Conservation (phyloP, 257 asterid genomes). For the Nicotiana benthamiana region DNA sequence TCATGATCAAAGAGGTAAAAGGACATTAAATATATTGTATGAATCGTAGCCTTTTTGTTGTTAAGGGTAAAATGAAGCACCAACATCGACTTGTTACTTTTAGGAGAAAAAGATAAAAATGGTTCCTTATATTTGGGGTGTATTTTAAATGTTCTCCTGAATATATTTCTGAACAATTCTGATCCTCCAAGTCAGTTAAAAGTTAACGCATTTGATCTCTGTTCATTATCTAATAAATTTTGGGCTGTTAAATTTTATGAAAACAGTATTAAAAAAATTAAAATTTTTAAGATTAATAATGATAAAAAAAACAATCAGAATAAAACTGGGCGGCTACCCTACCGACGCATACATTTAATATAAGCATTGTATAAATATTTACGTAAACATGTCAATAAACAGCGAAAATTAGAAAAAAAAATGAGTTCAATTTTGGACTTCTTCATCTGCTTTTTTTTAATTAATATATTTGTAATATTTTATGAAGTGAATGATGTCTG, state of each 20-base stretch:
- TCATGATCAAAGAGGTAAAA: neutral
- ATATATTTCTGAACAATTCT: neutral
- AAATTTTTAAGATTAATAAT: neutral
- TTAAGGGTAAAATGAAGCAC: neutral
- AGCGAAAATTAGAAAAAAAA: neutral
- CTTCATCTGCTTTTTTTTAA: neutral
- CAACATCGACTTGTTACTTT: neutral
- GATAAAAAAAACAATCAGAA: neutral
- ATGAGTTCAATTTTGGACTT: neutral
- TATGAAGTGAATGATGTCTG: neutral
- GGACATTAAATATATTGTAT: too few species aligned
- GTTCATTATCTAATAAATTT: too few species aligned
- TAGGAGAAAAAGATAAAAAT: neutral
- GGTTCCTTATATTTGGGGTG: neutral
- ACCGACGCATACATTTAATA: neutral
- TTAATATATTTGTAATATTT: neutral
- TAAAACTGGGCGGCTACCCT: slow-evolving; percentile 2
- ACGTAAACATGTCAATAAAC: neutral
- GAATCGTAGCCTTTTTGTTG: neutral
- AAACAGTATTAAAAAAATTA: too few species aligned
- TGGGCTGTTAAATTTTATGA: too few species aligned
- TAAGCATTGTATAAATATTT: neutral
- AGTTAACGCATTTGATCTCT: neutral
- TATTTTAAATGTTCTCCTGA: too few species aligned
- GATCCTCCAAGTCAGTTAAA: neutral